phyloP scores from a whole-genome alignment of 345 rosid genomes.

The Pugionium cornutum region DNA sequence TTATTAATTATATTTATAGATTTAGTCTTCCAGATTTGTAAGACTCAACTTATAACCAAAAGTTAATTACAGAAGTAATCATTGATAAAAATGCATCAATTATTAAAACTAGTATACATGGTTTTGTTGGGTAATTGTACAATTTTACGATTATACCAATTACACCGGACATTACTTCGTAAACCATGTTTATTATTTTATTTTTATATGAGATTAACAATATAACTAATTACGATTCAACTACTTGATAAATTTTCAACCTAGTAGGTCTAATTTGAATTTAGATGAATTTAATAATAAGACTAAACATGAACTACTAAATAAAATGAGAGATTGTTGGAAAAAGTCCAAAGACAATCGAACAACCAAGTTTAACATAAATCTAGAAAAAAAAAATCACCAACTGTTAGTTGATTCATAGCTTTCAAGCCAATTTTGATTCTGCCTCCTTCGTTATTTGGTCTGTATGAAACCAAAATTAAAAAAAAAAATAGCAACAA shows the following conservation, averaged over 20 bases:
- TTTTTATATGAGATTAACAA: neutral
- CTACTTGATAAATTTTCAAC: slow-evolving; percentile 18
- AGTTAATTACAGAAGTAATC: slow-evolving; percentile 3
- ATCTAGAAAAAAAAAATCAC: slow-evolving; percentile 23
- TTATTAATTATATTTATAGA: neutral
- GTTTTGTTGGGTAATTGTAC: slow-evolving; percentile 9
- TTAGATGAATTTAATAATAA: neutral
- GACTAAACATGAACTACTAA: neutral
- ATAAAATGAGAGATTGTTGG: slow-evolving; percentile 21
- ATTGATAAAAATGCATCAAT: slow-evolving; percentile 12
- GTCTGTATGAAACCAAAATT: slow-evolving; percentile 20
- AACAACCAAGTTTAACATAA: slow-evolving; percentile 32
- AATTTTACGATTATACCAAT: slow-evolving; percentile 1
- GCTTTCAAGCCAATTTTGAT: slow-evolving; percentile 38
- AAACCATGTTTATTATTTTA: neutral
- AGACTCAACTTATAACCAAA: slow-evolving; percentile 26
- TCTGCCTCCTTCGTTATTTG: slow-evolving; percentile 26
- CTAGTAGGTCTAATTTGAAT: slow-evolving; percentile 10
- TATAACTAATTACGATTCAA: neutral
- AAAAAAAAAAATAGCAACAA: slow-evolving; percentile 16
- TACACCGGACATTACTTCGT: slow-evolving; percentile 8
- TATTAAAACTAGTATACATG: neutral
- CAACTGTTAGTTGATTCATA: slow-evolving; percentile 43
- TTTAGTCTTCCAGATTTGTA: slow-evolving; percentile 19
- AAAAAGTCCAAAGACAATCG: slow-evolving; percentile 35